Conservation (phyloP, 169 alveolate species). For the Cystoisospora suis region DNA sequence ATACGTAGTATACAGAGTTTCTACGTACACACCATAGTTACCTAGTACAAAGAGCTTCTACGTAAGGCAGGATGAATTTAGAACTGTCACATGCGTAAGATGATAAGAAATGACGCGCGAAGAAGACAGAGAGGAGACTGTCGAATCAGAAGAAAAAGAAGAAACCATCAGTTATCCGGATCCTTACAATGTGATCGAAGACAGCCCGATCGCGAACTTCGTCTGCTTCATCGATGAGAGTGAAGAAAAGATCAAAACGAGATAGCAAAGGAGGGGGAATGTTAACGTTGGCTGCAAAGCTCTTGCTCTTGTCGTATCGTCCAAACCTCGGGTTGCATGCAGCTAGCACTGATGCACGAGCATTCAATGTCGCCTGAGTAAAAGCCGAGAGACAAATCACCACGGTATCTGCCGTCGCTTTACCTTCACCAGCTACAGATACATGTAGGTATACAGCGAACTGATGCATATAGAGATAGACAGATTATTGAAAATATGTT, state of each 20-base stretch:
- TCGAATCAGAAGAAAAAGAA: not conserved
- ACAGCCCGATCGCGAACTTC: slow-evolving; percentile 47
- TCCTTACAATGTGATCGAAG: slow-evolving; percentile 46
- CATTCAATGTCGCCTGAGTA: slow-evolving; percentile 96
- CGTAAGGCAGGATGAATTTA: not conserved
- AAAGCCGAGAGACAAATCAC: no score
- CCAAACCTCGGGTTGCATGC: slow-evolving; percentile 99
- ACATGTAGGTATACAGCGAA: no score
- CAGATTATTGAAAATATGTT: not conserved
- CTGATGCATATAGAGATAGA: not conserved
- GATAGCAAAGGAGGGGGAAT: slow-evolving; percentile 98
- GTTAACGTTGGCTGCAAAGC: slow-evolving; percentile 98
- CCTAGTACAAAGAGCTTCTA: not conserved
- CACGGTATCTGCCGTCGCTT: no score
- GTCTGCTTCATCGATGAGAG: slow-evolving; percentile 89
- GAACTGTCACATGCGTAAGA: not conserved
- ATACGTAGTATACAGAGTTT: no score
- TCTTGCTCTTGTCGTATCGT: slow-evolving; percentile 94
- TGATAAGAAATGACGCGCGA: not conserved
- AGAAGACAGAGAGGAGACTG: not conserved
- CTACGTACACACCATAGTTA: no score
- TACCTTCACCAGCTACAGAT: no score
- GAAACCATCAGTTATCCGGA: not conserved
- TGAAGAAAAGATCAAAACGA: slow-evolving; percentile 98
- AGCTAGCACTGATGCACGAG: slow-evolving; percentile 99